These are phyloP conservation scores for Rhodotorula taiwanensis DNA, from an alignment of 768 basidiomycete genomes.

Conservation along the genomic window DNA sequence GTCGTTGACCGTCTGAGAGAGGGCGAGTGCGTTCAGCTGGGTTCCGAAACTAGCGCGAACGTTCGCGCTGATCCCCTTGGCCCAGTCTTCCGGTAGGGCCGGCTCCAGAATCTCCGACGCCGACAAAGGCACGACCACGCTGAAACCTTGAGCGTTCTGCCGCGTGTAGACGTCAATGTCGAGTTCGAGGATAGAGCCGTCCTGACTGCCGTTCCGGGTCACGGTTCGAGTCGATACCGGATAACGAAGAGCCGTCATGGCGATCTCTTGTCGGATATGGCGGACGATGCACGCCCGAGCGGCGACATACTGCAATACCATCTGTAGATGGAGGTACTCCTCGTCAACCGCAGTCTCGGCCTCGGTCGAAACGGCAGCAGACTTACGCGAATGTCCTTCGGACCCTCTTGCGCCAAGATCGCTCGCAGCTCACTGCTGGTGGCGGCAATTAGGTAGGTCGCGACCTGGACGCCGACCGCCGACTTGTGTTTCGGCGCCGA, in stretches of 20 bases:
- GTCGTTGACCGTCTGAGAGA: slow-evolving; percentile 14
- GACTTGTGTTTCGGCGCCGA: background rate
- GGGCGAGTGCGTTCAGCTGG: slow-evolving; percentile 1
- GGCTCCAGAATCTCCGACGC: background rate
- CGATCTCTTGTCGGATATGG: slow-evolving; percentile 22
- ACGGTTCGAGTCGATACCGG: slow-evolving; percentile 1
- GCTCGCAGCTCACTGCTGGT: slow-evolving; percentile 1
- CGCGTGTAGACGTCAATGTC: slow-evolving; percentile 6
- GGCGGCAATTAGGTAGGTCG: slow-evolving; percentile 13
- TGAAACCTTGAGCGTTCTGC: background rate
- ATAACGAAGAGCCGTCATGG: slow-evolving; percentile 16
- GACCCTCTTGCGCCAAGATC: background rate
- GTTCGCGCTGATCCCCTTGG: background rate
- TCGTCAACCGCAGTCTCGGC: background rate
- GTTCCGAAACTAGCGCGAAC: background rate
- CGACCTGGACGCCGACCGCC: slow-evolving; percentile 12
- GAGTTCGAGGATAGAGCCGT: background rate
- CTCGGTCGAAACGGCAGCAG: background rate
- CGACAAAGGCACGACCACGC: slow-evolving; percentile 1
- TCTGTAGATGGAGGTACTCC: background rate
- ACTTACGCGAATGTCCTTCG: slow-evolving; percentile 12
- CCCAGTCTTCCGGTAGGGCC: background rate
- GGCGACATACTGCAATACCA: slow-evolving; percentile 14
- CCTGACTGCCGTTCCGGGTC: background rate
- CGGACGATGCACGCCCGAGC: slow-evolving; percentile 1